A percentile compares a stretch with the other conserved stretches of the same genome.
Evolutionary conservation across 306 rosid species (phyloP).

Genomic region (Dalbergia cochinchinensis): DNA sequence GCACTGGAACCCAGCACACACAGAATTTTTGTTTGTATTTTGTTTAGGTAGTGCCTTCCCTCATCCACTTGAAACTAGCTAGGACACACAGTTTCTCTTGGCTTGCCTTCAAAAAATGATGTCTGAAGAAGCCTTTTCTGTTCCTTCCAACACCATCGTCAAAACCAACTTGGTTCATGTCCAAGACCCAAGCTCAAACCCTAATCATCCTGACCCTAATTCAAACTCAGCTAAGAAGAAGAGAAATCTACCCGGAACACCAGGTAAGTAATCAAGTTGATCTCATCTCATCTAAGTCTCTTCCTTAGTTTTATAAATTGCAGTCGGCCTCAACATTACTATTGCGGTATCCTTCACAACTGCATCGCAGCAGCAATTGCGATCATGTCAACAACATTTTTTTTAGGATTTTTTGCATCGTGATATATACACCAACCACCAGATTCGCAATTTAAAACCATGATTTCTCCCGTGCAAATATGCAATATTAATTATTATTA

Average conservation of each 20-base stretch:
- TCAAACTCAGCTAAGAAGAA: conserved; percentile 67
- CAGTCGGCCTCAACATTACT: background rate
- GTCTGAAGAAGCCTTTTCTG: conserved; percentile 50
- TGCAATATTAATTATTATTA: too few relatives aligned
- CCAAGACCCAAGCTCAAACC: conserved; percentile 53
- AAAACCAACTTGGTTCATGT: conserved; percentile 39
- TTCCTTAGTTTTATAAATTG: background rate
- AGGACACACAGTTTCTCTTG: conserved; percentile 44
- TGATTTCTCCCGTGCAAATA: too few relatives aligned
- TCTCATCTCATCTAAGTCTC: background rate
- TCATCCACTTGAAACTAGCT: conserved; percentile 29
- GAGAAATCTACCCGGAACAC: conserved; percentile 87
- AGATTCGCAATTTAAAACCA: too few relatives aligned
- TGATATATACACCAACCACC: too few relatives aligned
- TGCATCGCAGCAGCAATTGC: too few relatives aligned
- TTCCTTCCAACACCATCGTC: conserved; percentile 52
- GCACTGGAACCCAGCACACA: background rate
- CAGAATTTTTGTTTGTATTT: conserved; percentile 37
- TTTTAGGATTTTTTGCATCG: too few relatives aligned
- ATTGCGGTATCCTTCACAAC: too few relatives aligned
- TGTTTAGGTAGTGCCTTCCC: conserved; percentile 37
- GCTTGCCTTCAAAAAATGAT: conserved; percentile 35
- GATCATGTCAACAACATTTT: too few relatives aligned
- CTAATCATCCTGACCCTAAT: conserved; percentile 60
- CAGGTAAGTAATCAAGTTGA: conserved; percentile 68